Evolutionary conservation across 805 yeast genomes (phyloP).

Genomic region (Pichia californica): DNA sequence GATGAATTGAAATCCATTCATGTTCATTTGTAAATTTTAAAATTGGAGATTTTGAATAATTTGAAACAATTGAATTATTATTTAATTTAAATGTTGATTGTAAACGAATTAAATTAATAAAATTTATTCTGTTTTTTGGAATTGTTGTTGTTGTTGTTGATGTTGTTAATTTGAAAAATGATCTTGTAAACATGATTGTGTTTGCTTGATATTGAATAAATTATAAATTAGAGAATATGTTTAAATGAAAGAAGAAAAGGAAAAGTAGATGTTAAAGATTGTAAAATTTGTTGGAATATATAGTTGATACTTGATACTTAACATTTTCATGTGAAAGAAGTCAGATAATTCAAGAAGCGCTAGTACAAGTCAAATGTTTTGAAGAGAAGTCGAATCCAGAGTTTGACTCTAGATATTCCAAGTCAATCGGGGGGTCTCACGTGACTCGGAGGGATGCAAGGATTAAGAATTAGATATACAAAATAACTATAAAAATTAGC

Average conservation of each 20-base stretch:
- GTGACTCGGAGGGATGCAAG: no score
- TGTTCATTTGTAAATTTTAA: constrained; percentile 81
- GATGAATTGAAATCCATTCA: constrained; percentile 88
- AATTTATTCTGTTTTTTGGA: not conserved
- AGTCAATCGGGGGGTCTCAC: no score
- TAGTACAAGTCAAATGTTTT: no score
- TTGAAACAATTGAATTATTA: constrained; percentile 25
- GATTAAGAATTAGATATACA: no score
- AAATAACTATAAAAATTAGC: no score
- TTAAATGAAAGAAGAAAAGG: not conserved
- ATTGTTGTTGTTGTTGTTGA: no score
- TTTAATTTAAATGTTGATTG: constrained; percentile 23
- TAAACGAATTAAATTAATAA: constrained; percentile 15
- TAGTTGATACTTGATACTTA: no score
- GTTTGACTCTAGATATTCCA: no score
- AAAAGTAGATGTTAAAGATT: not conserved
- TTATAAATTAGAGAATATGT: no score
- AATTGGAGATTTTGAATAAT: constrained; percentile 36
- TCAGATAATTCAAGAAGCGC: no score
- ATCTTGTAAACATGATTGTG: constrained; percentile 13
- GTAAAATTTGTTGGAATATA: not conserved
- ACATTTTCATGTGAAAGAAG: no score
- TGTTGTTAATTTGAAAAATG: not conserved
- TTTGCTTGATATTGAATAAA: not conserved
- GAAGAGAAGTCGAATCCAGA: no score